Conservation (phyloP, 2,329 filamentous ascomycete species). For the Stenocarpella maydis region DNA sequence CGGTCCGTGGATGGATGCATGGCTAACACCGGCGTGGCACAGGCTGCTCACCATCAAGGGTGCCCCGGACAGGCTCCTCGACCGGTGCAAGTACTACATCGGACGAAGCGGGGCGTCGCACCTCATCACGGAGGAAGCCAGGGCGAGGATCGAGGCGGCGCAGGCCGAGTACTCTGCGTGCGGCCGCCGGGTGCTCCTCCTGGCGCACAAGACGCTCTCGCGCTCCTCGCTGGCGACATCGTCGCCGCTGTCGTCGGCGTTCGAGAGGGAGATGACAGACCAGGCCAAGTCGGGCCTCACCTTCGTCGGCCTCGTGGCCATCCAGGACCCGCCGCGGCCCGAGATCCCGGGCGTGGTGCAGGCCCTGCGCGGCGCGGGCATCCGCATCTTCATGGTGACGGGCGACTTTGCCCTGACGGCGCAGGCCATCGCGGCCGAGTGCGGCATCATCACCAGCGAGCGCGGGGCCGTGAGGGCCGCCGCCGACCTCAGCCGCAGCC, state of each 20-base stretch:
- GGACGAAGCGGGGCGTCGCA: slow-evolving; percentile 62
- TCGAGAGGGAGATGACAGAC: slow-evolving; percentile 65
- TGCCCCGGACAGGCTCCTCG: slow-evolving; percentile 76
- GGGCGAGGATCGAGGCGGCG: slow-evolving; percentile 59
- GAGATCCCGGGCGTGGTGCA: slow-evolving; percentile 74
- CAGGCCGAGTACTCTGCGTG: slow-evolving; percentile 75
- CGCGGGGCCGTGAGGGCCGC: slow-evolving; percentile 60
- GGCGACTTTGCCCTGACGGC: slow-evolving; percentile 81
- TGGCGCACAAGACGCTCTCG: slow-evolving; percentile 67
- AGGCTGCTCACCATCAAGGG: slow-evolving; percentile 79
- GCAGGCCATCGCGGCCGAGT: slow-evolving; percentile 74
- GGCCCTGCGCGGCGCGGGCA: slow-evolving; percentile 74
- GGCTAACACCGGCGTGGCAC: neutral
- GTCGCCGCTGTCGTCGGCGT: slow-evolving; percentile 55
- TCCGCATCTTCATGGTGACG: slow-evolving; percentile 84
- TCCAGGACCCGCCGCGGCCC: slow-evolving; percentile 79
- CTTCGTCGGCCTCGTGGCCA: slow-evolving; percentile 77
- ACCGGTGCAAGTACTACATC: slow-evolving; percentile 66
- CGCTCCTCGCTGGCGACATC: slow-evolving; percentile 48
- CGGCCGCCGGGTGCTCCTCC: slow-evolving; percentile 72
- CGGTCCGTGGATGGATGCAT: too few relatives aligned
- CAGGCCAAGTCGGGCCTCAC: slow-evolving; percentile 66
- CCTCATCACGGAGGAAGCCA: slow-evolving; percentile 55
- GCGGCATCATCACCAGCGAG: slow-evolving; percentile 71
- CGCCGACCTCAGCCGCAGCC: slow-evolving; percentile 56